Base-by-base conservation (phyloP, 371 early-diverging fungal genomes). In the Mortierella sp. region DNA sequence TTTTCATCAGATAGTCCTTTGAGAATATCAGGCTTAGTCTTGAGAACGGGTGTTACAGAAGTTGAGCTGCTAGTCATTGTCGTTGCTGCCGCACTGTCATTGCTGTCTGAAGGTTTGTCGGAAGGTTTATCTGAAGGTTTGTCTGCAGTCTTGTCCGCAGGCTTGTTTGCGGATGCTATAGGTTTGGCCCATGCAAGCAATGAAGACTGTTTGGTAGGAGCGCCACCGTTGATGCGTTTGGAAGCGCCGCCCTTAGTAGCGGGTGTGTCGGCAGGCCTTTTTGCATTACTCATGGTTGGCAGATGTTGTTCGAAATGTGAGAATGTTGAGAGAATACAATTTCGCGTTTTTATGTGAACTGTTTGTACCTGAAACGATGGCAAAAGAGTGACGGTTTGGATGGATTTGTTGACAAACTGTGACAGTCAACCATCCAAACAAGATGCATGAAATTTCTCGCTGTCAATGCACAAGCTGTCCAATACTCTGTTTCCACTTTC, bases 1-100 rank as follows among this genome's bases (percentile, higher is more conserved):
- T 79, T 80, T n/a, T 89, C 89, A 15, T 86, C 75, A 7, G 77
- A 64, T 0, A 83, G 51, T 3, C 45, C 34, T 37, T 79, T 75
- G 57, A 82, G 67, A 43, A 77, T 73, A 43, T 72, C 78, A 1
- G 72, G 66, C 55, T 59, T 69, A 3, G 64, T 55, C 54, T 70
- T 78, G 59, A 56, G 32, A 29, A 63, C 53, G 2, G 53, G 53
- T 1, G 29, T 12, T 3, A 23, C 55, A 23, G 54, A 19, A 8
- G 54, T 29, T 2, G 15, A 35, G 22, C 26, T 26, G 51, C 26
- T 51, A n/a, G n/a, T n/a, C n/a, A n/a, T n/a, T n/a, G n/a, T n/a
- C n/a, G n/a, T n/a, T 13, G 56, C 34, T 29, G 15, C n/a, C 28
- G 15, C 26, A 49, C 10, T 23, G 5, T 8, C n/a, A 3, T 31